Percentiles rank a stretch among this genome's conserved stretches.
Conservation (phyloP, 148 eudicot species). For the Rhododendron williamsianum region DNA sequence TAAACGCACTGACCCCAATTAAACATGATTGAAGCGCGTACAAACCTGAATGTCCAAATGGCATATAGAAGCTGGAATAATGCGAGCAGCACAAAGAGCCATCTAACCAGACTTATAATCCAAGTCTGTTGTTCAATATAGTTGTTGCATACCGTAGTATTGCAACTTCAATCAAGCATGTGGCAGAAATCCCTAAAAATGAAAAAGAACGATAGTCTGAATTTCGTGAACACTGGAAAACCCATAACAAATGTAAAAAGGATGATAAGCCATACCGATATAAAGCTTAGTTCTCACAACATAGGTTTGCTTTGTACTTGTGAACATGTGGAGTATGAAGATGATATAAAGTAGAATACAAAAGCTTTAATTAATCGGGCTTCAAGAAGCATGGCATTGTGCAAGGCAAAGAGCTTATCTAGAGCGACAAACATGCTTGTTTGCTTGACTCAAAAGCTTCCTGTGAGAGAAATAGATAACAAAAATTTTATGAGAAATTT, state of each 20-base stretch:
- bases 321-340: constrained; percentile 59
- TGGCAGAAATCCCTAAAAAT: constrained; percentile 38
- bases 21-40: neutral
- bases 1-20: neutral
- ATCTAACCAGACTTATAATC: constrained; percentile 35
- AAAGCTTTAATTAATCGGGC: constrained; percentile 61
- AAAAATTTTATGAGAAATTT: neutral
- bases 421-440: constrained; percentile 69
- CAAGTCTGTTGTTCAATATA: constrained; percentile 33
- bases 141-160: constrained; percentile 34
- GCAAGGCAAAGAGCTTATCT: constrained; percentile 71
- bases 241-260: neutral
- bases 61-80: constrained; percentile 42
- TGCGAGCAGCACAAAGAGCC: constrained; percentile 35
- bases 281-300: constrained; percentile 64
- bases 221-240: neutral
- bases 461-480: constrained; percentile 23
- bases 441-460: constrained; percentile 88
- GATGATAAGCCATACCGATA: constrained; percentile 40
- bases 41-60: constrained; percentile 59
- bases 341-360: constrained; percentile 46
- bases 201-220: constrained; percentile 7
- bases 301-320: constrained; percentile 74
- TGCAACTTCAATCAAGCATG: constrained; percentile 45
- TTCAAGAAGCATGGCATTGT: constrained; percentile 68